A percentile compares a stretch with the other conserved stretches of the same genome.
Conservation (phyloP, 805 yeast genomes). For the Phaffomyces opuntiae region DNA sequence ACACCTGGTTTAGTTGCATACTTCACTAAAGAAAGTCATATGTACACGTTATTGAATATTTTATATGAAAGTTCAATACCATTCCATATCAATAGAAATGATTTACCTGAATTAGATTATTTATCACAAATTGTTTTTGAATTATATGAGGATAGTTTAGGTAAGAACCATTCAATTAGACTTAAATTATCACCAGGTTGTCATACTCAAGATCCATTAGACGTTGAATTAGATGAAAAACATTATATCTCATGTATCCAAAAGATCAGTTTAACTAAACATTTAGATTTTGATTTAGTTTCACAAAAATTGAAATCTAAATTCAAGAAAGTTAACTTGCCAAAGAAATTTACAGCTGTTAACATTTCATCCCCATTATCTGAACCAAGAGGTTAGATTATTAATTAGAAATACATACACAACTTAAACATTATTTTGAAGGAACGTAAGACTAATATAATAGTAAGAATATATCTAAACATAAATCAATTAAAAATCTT, state of each 20-base stretch:
- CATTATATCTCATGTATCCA: slow-evolving; percentile 97
- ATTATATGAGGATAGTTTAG: slow-evolving; percentile 73
- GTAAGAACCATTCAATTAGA: slow-evolving; percentile 83
- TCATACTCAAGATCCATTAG: slow-evolving; percentile 95
- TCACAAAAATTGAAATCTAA: slow-evolving; percentile 73
- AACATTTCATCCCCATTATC: slow-evolving; percentile 65
- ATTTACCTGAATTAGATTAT: slow-evolving; percentile 93
- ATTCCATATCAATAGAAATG: slow-evolving; percentile 91
- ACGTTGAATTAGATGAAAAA: slow-evolving; percentile 90
- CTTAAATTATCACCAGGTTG: slow-evolving; percentile 96
- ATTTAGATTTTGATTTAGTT: slow-evolving; percentile 85
- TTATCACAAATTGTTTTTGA: slow-evolving; percentile 93
- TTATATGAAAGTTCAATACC: slow-evolving; percentile 89
- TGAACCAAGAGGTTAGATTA: slow-evolving; percentile 11
- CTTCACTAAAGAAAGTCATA: slow-evolving; percentile 95
- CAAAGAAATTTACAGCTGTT: slow-evolving; percentile 86
- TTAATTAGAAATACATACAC: not conserved
- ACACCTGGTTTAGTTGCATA: slow-evolving; percentile 82
- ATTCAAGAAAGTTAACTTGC: slow-evolving; percentile 81
- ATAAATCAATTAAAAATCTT: not conserved
- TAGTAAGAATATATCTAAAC: not conserved
- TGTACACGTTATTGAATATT: slow-evolving; percentile 85
- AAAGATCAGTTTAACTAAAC: slow-evolving; percentile 81
- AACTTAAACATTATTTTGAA: not conserved
- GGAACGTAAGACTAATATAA: too few species aligned